Evolutionary conservation across 495 filamentous ascomycete genomes (phyloP).

Genomic region (Jackrogersella minutella): DNA sequence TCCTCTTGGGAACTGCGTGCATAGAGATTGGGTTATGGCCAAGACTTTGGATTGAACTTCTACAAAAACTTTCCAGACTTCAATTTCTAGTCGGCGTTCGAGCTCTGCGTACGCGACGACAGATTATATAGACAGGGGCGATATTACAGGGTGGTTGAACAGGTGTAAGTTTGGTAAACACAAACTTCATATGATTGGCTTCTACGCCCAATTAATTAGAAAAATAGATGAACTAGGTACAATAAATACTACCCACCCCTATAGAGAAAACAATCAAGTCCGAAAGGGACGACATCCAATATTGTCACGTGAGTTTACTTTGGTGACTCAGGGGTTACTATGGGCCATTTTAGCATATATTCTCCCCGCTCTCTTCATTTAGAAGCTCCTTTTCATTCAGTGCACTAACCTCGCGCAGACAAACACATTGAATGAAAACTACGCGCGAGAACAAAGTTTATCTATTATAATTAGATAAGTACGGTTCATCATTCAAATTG

Average conservation of each 20-base stretch:
- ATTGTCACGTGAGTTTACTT: neutral
- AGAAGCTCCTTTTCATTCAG: too few species aligned
- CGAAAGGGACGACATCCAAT: neutral
- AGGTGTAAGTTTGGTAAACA: too few species aligned
- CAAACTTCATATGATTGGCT: too few species aligned
- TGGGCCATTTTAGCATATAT: too few species aligned
- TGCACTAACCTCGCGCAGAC: too few species aligned
- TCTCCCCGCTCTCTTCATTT: neutral
- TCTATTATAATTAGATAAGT: neutral
- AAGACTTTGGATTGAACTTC: conserved; percentile 11
- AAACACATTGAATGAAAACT: too few species aligned
- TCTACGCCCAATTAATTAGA: too few species aligned
- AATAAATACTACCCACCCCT: too few species aligned
- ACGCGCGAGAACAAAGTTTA: neutral
- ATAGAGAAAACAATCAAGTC: too few species aligned
- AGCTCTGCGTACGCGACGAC: neutral
- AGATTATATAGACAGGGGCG: neutral
- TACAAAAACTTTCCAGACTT: too few species aligned
- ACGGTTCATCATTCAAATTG: neutral
- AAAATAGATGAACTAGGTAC: too few species aligned
- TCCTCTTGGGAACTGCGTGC: conserved; percentile 42
- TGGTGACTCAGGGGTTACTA: neutral
- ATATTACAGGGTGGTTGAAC: neutral
- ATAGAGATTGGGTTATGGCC: conserved; percentile 46
- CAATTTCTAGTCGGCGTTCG: neutral